Conservation (phyloP, 2,329 filamentous ascomycete genomes). For the Ambrosiella xylebori region DNA sequence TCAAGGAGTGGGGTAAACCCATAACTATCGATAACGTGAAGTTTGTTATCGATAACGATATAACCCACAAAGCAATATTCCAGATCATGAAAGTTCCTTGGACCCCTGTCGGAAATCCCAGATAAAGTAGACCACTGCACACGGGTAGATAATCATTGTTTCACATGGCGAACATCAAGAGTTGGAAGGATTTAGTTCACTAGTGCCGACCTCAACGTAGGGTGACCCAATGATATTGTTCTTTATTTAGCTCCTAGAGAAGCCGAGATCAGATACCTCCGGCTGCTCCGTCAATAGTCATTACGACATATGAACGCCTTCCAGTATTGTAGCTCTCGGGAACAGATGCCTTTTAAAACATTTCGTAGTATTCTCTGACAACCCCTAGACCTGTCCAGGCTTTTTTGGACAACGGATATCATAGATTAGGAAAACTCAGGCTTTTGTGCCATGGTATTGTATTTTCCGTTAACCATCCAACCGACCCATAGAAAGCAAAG, state of each 20-base stretch:
- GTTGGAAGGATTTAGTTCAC: background rate
- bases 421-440: constrained; percentile 11
- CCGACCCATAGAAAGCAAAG: constrained; percentile 13
- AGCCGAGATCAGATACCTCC: constrained; percentile 2
- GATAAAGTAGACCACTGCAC: background rate
- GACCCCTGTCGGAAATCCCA: background rate
- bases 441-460: constrained; percentile 13
- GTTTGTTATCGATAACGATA: constrained; percentile 2
- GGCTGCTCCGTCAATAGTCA: constrained; percentile 2
- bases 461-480: constrained; percentile 13
- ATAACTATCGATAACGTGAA: background rate
- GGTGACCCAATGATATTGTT: constrained; percentile 10
- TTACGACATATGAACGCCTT: background rate
- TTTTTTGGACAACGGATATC: constrained; percentile 10
- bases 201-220: constrained; percentile 11
- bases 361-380: constrained; percentile 10
- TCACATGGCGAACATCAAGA: background rate
- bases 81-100: background rate
- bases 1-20: too few relatives aligned
- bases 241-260: constrained; percentile 1
- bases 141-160: background rate
- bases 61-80: background rate
- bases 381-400: constrained; percentile 8
- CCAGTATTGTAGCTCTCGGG: constrained; percentile 1
- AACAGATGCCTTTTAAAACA: constrained; percentile 7